Conservation (phyloP, 257 asterid genomes). For the Fraxinus cuspidata region DNA sequence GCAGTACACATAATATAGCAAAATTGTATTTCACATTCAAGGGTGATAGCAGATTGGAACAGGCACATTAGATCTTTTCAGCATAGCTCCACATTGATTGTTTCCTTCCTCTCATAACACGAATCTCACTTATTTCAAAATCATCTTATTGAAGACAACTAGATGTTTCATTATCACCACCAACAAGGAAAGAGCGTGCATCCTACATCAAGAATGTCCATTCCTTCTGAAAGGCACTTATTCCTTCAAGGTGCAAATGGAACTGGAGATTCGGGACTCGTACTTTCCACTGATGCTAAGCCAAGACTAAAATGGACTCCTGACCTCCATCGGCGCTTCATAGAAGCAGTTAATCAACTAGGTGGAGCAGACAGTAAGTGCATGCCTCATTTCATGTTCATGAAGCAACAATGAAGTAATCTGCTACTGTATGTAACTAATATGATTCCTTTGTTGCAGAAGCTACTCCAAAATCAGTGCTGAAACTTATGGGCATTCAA, state of each 20-base stretch:
- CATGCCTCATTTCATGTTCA: constrained; percentile 15
- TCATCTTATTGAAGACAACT: constrained; percentile 2
- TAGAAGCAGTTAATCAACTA: constrained; percentile 91
- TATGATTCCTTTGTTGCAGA: constrained; percentile 50
- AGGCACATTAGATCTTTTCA: neutral
- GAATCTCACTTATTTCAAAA: neutral
- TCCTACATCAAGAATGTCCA: constrained; percentile 60
- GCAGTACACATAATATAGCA: neutral
- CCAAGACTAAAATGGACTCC: constrained; percentile 96
- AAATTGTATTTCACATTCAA: constrained; percentile 2
- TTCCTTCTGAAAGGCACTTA: constrained; percentile 67
- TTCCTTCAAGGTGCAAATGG: constrained; percentile 67
- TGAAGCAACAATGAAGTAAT: constrained; percentile 23
- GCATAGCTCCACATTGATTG: neutral
- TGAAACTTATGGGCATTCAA: constrained; percentile 93
- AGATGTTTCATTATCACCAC: constrained; percentile 54
- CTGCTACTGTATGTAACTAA: constrained; percentile 27
- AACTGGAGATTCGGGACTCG: constrained; percentile 80
- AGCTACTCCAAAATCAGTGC: constrained; percentile 96
- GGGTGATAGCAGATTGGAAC: no score
- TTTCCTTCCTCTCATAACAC: neutral
- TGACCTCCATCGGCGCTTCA: constrained; percentile 82
- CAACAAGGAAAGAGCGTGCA: constrained; percentile 63
- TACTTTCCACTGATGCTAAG: constrained; percentile 95
- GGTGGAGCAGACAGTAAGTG: constrained; percentile 99